These are phyloP conservation scores for Globisporangium carolinianum DNA, from an alignment of 352 stramenopile species.

Conservation along the genomic window DNA sequence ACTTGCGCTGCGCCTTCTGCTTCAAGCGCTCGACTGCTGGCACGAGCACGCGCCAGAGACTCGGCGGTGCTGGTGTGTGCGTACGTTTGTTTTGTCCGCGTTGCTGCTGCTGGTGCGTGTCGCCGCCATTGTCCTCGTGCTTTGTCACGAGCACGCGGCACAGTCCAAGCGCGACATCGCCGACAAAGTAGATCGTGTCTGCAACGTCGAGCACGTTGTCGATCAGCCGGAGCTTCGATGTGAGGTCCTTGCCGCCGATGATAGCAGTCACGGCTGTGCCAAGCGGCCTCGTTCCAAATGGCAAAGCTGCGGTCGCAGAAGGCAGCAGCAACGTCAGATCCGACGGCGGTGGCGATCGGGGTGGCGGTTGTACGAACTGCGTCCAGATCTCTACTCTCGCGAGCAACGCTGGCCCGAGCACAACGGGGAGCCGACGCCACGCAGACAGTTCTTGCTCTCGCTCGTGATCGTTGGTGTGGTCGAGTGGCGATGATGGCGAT, in stretches of 20 bases:
- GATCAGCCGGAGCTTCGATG: slow-evolving; percentile 56
- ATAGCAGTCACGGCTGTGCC: slow-evolving; percentile 23
- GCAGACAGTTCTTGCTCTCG: slow-evolving; percentile 1
- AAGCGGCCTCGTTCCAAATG: background rate
- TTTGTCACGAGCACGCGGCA: slow-evolving; percentile 39
- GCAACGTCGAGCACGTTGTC: slow-evolving; percentile 54
- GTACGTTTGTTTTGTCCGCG: no score
- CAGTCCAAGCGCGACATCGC: slow-evolving; percentile 49
- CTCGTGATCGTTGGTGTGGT: no score
- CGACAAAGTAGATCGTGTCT: slow-evolving; percentile 56
- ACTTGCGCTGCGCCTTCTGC: slow-evolving; percentile 56
- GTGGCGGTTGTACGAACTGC: slow-evolving; percentile 17
- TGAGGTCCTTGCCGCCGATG: slow-evolving; percentile 43
- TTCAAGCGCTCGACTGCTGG: slow-evolving; percentile 44
- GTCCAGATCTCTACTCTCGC: slow-evolving; percentile 24
- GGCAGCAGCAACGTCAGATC: background rate
- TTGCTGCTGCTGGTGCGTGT: background rate
- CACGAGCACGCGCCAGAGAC: slow-evolving; percentile 28
- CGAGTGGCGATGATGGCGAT: background rate
- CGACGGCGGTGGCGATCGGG: background rate
- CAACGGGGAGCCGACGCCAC: background rate
- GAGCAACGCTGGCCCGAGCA: slow-evolving; percentile 21
- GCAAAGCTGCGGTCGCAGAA: no score
- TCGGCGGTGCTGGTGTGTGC: background rate
- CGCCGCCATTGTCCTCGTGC: slow-evolving; percentile 6